Evolutionary conservation across 768 basidiomycete genomes (phyloP).

Genomic region (Mycena venus): DNA sequence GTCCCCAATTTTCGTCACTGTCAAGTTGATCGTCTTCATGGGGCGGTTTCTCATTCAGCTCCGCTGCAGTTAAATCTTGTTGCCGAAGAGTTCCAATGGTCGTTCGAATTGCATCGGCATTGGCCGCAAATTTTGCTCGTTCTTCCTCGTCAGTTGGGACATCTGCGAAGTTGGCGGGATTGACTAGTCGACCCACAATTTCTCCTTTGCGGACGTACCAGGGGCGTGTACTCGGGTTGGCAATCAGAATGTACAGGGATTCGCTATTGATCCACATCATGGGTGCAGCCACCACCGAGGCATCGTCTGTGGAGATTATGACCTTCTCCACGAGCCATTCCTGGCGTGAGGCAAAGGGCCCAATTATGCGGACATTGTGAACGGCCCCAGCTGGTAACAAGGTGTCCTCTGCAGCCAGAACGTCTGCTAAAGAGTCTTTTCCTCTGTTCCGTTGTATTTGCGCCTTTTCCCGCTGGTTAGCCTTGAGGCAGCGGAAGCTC

Average conservation of each 20-base stretch:
- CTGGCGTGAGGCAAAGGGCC: conserved; percentile 10
- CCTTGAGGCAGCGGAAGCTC: background rate
- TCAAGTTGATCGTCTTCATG: background rate
- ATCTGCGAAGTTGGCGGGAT: background rate
- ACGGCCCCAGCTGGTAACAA: background rate
- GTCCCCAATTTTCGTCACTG: conserved; percentile 30
- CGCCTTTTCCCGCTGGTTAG: conserved; percentile 7
- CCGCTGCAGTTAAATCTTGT: background rate
- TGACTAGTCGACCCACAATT: background rate
- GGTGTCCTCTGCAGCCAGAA: background rate
- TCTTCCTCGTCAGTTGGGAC: background rate
- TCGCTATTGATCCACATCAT: background rate
- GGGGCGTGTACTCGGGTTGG: background rate
- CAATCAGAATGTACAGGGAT: background rate
- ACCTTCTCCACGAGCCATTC: conserved; percentile 36
- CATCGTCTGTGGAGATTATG: conserved; percentile 15
- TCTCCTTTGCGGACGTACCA: conserved; percentile 5
- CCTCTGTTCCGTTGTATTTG: background rate
- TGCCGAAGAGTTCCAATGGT: background rate
- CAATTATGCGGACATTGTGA: conserved; percentile 17
- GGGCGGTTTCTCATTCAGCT: background rate
- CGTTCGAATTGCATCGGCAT: background rate
- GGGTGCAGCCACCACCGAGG: background rate
- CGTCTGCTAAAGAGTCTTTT: background rate
- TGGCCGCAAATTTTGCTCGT: background rate